Percentiles rank a stretch among this genome's conserved stretches.
Conservation (phyloP, 2,329 filamentous ascomycete species). For the Claviceps cyperi region DNA sequence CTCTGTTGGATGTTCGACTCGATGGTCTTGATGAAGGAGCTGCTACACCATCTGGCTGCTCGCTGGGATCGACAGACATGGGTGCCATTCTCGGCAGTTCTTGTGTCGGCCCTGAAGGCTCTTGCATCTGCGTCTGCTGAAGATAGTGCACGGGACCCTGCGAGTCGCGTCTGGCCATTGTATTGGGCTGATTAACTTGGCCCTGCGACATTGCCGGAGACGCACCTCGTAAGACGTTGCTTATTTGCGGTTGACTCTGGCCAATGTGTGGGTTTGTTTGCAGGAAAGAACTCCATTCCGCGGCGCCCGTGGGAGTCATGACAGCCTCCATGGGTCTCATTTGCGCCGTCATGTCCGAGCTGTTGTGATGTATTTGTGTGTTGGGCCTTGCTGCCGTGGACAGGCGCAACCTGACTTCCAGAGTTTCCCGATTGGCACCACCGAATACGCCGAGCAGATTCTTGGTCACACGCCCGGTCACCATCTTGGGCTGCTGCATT, state of each 20-base stretch:
- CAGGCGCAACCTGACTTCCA: constrained; percentile 85
- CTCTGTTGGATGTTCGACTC: constrained; percentile 41
- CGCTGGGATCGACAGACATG: constrained; percentile 14
- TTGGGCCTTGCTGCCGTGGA: constrained; percentile 55
- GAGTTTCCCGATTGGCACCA: constrained; percentile 68
- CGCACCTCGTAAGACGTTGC: constrained; percentile 19
- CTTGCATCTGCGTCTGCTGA: constrained; percentile 7
- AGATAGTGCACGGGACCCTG: constrained; percentile 10
- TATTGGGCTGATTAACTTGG: constrained; percentile 7
- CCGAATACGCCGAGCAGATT: constrained; percentile 75
- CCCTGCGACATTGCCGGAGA: constrained; percentile 24
- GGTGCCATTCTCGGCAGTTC: constrained; percentile 23
- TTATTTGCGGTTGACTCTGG: constrained; percentile 14
- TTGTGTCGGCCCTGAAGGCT: constrained; percentile 6
- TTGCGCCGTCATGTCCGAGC: constrained; percentile 9
- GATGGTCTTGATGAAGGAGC: constrained; percentile 37
- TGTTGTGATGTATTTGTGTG: constrained; percentile 14
- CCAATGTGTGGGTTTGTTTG: constrained; percentile 50
- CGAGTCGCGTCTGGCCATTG: constrained; percentile 14
- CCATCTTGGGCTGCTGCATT: constrained; percentile 50
- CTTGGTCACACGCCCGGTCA: constrained; percentile 82
- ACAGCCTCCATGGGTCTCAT: constrained; percentile 18
- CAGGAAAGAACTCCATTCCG: constrained; percentile 66
- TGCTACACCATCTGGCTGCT: constrained; percentile 10
- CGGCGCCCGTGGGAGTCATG: constrained; percentile 44